Conservation (phyloP, 331 rosid species). For the Rhamnella rubrinervis region DNA sequence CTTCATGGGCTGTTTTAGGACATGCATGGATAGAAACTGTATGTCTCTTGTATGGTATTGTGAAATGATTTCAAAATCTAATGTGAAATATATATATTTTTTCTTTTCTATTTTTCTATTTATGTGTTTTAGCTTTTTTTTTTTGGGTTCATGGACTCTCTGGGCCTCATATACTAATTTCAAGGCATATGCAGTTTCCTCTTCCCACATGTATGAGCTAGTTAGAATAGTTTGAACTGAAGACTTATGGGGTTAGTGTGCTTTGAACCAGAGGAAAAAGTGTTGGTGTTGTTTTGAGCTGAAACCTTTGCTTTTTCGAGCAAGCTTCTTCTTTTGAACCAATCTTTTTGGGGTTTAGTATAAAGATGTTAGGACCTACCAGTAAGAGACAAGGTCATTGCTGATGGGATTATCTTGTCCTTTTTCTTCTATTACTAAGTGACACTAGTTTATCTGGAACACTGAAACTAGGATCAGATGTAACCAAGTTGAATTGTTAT, state of each 20-base stretch:
- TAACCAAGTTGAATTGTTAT: background rate
- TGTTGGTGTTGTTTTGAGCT: background rate
- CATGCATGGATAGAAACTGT: background rate
- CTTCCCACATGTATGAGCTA: no score
- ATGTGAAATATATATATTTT: background rate
- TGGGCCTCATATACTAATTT: no score
- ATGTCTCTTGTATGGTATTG: background rate
- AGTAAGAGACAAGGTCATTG: background rate
- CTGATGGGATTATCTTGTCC: background rate
- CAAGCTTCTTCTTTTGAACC: background rate
- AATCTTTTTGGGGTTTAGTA: background rate
- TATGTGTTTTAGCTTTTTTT: no score
- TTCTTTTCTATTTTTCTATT: no score
- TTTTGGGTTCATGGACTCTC: no score
- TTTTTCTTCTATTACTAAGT: no score
- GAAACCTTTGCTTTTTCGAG: background rate
- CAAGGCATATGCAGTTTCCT: no score
- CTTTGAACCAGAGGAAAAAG: background rate
- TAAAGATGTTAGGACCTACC: background rate
- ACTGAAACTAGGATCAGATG: background rate
- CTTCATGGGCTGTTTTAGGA: constrained; percentile 1
- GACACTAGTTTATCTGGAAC: background rate
- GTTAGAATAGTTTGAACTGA: no score
- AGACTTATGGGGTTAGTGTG: no score
- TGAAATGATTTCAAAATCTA: background rate